Evolutionary conservation across 2,329 filamentous ascomycete species (phyloP).

Genomic region (Colletotrichum higginsianum): DNA sequence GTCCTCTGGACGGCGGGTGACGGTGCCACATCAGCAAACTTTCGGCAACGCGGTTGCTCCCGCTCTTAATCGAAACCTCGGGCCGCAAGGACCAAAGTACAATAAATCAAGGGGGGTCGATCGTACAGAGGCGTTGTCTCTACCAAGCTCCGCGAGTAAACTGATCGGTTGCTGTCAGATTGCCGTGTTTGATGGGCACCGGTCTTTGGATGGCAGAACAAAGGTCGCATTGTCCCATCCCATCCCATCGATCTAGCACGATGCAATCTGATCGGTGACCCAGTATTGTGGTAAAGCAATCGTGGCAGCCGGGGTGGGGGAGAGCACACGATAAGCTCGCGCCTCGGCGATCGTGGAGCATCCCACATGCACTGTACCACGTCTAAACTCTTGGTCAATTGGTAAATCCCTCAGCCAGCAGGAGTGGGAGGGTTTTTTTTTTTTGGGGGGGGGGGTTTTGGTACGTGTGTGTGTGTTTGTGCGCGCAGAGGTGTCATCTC

Average conservation of each 20-base stretch:
- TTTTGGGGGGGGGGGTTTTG: too few species aligned
- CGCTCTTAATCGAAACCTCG: constrained; percentile 1
- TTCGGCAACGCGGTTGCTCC: constrained; percentile 35
- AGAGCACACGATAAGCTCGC: constrained; percentile 24
- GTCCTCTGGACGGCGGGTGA: neutral
- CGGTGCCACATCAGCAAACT: constrained; percentile 27
- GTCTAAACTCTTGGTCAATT: neutral
- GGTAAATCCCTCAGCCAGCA: constrained; percentile 31
- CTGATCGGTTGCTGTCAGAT: neutral
- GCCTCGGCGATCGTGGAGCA: constrained; percentile 33
- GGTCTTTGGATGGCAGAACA: neutral
- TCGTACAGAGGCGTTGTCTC: neutral
- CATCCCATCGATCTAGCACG: constrained; percentile 17
- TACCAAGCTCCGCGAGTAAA: neutral
- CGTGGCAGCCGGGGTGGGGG: constrained; percentile 8
- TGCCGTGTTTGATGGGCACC: neutral
- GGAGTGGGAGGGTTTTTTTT: too few species aligned
- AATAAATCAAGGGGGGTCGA: too few species aligned
- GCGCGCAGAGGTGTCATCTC: constrained; percentile 9
- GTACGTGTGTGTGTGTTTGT: too few species aligned
- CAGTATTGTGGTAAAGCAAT: constrained; percentile 33
- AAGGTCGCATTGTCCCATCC: neutral
- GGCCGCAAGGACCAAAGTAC: neutral
- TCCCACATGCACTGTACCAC: constrained; percentile 30
- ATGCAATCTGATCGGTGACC: constrained; percentile 31